Evolutionary conservation across 148 eudicot species (phyloP).

Genomic region (Rhododendron williamsianum): DNA sequence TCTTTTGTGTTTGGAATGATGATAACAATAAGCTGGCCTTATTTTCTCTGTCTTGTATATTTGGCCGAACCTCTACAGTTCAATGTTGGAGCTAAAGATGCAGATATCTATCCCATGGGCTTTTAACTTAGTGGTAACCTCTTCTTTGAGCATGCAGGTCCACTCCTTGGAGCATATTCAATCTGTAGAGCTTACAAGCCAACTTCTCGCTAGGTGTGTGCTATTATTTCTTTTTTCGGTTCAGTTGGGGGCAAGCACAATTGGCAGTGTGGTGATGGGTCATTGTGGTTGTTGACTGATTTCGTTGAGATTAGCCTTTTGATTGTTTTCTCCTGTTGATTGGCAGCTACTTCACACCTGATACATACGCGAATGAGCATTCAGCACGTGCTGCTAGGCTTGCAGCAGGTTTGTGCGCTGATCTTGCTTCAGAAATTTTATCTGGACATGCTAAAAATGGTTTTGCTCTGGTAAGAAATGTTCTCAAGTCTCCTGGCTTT

Average conservation of each 20-base stretch:
- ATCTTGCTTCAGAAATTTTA: slow-evolving; percentile 77
- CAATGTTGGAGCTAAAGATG: neutral
- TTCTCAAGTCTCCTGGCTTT: slow-evolving; percentile 5
- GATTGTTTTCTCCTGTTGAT: slow-evolving; percentile 7
- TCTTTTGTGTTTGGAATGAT: neutral
- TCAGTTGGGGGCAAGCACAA: neutral
- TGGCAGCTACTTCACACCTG: slow-evolving; percentile 90
- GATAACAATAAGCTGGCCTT: neutral
- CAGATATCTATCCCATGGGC: neutral
- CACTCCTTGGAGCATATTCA: slow-evolving; percentile 78
- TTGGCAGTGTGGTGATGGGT: neutral
- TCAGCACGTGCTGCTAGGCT: slow-evolving; percentile 92
- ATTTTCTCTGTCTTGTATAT: neutral
- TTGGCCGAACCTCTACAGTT: neutral
- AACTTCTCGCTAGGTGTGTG: slow-evolving; percentile 61
- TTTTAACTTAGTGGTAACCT: neutral
- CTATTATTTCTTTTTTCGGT: neutral
- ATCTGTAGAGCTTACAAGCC: slow-evolving; percentile 71
- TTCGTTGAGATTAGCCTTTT: neutral
- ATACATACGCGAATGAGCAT: slow-evolving; percentile 94
- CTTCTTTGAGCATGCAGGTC: slow-evolving; percentile 49
- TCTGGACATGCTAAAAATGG: slow-evolving; percentile 83
- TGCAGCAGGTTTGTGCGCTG: slow-evolving; percentile 97
- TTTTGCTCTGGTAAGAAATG: slow-evolving; percentile 77
- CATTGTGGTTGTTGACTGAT: neutral